Base-by-base conservation (phyloP, 495 filamentous ascomycete species). In the Penicillium silybi region DNA sequence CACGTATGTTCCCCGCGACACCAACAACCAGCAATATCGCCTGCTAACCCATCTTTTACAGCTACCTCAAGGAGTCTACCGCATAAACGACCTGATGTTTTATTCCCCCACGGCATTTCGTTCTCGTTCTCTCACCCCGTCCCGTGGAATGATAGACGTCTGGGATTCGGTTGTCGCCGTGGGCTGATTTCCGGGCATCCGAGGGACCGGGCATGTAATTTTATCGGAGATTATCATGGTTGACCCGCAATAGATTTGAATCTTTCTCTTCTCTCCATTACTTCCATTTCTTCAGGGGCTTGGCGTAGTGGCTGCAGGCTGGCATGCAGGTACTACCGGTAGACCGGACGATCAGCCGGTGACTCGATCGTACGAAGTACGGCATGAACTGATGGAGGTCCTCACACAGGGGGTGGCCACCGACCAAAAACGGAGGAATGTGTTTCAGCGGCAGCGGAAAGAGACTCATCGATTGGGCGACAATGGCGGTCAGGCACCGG, bases 1-100 rank as follows among this genome's bases (percentile, higher is more conserved):
- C 82, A 92, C 91, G 89, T 95, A 87, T 63, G 89, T 80, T 62
- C 37, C 19, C 29, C n/a, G n/a, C n/a, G n/a, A n/a, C n/a, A n/a
- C n/a, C 27, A 10, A 20, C 22, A 20, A 13, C 11, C 11, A 2
- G 22, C 22, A 23, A 23, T 2, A 17, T 41, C 38, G 27, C 20
- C 23, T 17, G 4, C 27, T 16, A 27, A 53, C 6, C 20, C 22
- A n/a, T 25, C n/a, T 42, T 17, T 20, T 6, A 58, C 62, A 86
- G 83, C 64, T 84, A 69, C 80, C 78, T 86, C 72, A 82, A 85
- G 81, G 79, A 86, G 64, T 58, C 67, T 44, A 84, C 80, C 62
- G 67, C 68, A 69, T 85, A 85, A 79, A 78, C 58, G 65, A 61
- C 52, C 42, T 59, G 55, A 66, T 46, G 54, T 56, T 19, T 44